These are phyloP conservation scores for Malassezia pachydermatis DNA, from an alignment of 1,284 basidiomycete species.

Conservation along the genomic window DNA sequence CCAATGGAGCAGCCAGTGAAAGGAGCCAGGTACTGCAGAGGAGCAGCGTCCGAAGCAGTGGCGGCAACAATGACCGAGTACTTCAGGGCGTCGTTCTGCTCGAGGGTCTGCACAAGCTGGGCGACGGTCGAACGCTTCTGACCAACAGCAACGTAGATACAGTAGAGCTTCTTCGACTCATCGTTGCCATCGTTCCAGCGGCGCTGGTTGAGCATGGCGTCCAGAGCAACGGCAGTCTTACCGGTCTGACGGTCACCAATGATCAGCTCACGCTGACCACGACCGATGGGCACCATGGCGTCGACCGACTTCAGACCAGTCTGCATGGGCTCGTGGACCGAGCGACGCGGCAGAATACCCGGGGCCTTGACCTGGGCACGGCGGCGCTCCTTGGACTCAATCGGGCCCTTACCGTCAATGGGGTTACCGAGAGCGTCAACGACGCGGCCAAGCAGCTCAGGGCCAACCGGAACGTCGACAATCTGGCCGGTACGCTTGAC, in stretches of 20 bases:
- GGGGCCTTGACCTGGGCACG: slow-evolving; percentile 97
- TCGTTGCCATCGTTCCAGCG: slow-evolving; percentile 96
- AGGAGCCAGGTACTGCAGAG: slow-evolving; percentile 95
- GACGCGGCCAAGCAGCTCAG: slow-evolving; percentile 89
- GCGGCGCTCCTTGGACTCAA: slow-evolving; percentile 80
- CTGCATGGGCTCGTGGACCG: slow-evolving; percentile 99
- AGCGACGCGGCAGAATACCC: slow-evolving; percentile 95
- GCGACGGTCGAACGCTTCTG: slow-evolving; percentile 99
- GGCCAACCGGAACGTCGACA: slow-evolving; percentile 97
- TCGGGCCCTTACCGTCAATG: slow-evolving; percentile 97
- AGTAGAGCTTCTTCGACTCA: slow-evolving; percentile 96
- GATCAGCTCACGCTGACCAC: slow-evolving; percentile 99
- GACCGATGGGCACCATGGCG: slow-evolving; percentile 99
- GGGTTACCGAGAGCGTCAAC: slow-evolving; percentile 98
- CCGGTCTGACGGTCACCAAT: slow-evolving; percentile 99
- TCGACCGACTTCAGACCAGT: slow-evolving; percentile 99
- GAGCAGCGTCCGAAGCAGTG: slow-evolving; percentile 96
- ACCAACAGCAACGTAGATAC: slow-evolving; percentile 97
- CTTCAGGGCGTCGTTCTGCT: slow-evolving; percentile 99
- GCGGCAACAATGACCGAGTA: slow-evolving; percentile 98
- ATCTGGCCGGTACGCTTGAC: slow-evolving; percentile 99
- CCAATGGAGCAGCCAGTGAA: slow-evolving; percentile 99
- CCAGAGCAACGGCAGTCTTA: slow-evolving; percentile 96
- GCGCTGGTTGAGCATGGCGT: slow-evolving; percentile 99
- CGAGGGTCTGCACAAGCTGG: slow-evolving; percentile 96